These are phyloP conservation scores for Lactarius akahatsu DNA, from an alignment of 768 basidiomycete species.

Conservation along the genomic window DNA sequence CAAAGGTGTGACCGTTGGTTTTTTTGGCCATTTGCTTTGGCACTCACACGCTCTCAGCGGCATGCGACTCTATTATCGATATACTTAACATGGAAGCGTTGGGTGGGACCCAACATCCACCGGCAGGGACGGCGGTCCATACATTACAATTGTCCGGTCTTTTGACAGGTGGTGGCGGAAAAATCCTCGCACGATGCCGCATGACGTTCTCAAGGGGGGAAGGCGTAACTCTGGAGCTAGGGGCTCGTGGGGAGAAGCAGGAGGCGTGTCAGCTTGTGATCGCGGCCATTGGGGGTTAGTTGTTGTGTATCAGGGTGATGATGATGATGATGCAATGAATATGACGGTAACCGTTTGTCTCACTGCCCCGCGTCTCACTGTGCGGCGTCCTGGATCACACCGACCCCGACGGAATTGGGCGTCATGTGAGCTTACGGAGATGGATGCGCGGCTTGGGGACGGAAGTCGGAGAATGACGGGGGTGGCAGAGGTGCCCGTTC, in stretches of 20 bases:
- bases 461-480: constrained; percentile 7
- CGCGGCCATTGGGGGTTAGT: constrained; percentile 77
- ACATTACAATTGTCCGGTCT: constrained; percentile 92
- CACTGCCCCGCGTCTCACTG: not conserved
- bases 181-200: constrained; percentile 88
- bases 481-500: not conserved
- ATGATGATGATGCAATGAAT: not conserved
- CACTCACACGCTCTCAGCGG: constrained; percentile 53
- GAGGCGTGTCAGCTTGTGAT: constrained; percentile 85
- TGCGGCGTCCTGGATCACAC: not conserved
- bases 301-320: not conserved
- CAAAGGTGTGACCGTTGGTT: constrained; percentile 61
- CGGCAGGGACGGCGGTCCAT: constrained; percentile 77
- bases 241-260: constrained; percentile 88
- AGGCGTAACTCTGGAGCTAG: constrained; percentile 91
- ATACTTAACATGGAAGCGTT: constrained; percentile 96
- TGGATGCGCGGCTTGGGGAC: not conserved
- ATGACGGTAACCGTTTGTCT: not conserved
- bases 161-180: constrained; percentile 91
- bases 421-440: constrained; percentile 3
- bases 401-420: constrained; percentile 27
- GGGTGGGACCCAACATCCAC: constrained; percentile 83
- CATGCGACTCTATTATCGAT: constrained; percentile 94
- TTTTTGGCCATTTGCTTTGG: constrained; percentile 22
- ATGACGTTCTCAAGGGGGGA: constrained; percentile 92